A percentile compares a stretch with the other conserved stretches of the same genome.
Conservation (phyloP, 495 filamentous ascomycete genomes). For the Penicillium bialowiezense region DNA sequence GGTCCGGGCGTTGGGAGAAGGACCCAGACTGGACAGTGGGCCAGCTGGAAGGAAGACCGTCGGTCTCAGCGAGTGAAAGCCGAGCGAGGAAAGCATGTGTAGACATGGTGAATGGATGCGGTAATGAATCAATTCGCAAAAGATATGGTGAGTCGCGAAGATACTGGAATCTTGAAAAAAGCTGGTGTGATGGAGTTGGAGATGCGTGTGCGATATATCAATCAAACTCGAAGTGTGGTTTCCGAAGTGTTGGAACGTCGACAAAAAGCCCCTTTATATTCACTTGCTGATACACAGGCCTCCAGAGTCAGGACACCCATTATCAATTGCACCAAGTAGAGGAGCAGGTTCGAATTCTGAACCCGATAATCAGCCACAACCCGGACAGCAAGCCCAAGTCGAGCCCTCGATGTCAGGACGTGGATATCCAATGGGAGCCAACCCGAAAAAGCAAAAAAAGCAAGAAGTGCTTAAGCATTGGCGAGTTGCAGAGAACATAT, state of each 20-base stretch:
- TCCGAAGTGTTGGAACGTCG: too few relatives aligned
- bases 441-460: neutral
- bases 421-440: neutral
- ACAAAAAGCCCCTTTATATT: neutral
- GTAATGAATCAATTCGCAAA: neutral
- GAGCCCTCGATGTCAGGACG: neutral
- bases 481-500: neutral
- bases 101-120: neutral
- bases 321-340: neutral
- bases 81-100: neutral
- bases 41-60: too few relatives aligned
- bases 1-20: neutral
- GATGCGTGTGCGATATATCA: too few relatives aligned
- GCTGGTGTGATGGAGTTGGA: neutral
- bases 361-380: neutral
- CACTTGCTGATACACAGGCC: neutral
- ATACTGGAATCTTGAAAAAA: too few relatives aligned
- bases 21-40: neutral
- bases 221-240: too few relatives aligned
- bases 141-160: too few relatives aligned
- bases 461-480: neutral
- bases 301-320: neutral
- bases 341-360: neutral
- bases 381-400: neutral
- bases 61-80: too few relatives aligned